Percentiles rank a stretch among this genome's conserved stretches.
These are phyloP conservation scores for Ganoderma boninense DNA, from an alignment of 1,284 basidiomycete species.

Conservation along the genomic window DNA sequence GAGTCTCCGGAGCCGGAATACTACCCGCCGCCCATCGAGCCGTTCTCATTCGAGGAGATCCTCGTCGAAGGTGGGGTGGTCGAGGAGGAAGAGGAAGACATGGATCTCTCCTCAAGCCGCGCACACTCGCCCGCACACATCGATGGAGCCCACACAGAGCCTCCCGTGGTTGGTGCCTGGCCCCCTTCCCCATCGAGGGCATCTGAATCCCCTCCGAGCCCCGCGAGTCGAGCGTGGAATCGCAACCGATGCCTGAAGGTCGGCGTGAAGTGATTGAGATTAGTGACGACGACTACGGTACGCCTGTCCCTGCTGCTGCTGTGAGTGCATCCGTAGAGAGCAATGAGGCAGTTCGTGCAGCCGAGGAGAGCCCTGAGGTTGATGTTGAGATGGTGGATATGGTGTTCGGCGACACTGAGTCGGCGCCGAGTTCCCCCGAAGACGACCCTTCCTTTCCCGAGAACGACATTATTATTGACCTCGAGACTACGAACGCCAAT, in stretches of 20 bases:
- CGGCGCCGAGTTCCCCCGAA: background rate
- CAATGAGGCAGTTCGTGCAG: constrained; percentile 5
- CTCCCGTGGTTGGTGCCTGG: constrained; percentile 26
- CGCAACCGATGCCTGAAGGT: background rate
- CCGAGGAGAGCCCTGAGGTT: constrained; percentile 12
- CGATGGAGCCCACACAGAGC: constrained; percentile 12
- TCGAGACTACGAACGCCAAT: background rate
- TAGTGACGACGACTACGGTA: constrained; percentile 24
- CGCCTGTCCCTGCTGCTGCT: background rate
- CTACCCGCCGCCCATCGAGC: constrained; percentile 6
- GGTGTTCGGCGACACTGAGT: constrained; percentile 11
- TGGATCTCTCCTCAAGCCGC: constrained; percentile 31
- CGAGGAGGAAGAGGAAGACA: constrained; percentile 29
- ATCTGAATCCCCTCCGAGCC: constrained; percentile 2
- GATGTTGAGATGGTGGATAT: constrained; percentile 15
- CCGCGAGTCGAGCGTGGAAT: background rate
- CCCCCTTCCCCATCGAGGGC: constrained; percentile 12
- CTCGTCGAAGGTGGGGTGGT: constrained; percentile 7
- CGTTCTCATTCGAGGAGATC: constrained; percentile 13
- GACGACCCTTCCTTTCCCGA: background rate
- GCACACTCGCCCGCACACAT: constrained; percentile 17
- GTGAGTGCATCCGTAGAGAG: background rate
- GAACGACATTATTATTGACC: background rate
- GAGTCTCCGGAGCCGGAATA: constrained; percentile 8
- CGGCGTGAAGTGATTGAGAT: constrained; percentile 26